Evolutionary conservation across 306 rosid species (phyloP), one percentile per base, ranked within the genome.

Genomic region (Pachyrhizus erosus): DNA sequence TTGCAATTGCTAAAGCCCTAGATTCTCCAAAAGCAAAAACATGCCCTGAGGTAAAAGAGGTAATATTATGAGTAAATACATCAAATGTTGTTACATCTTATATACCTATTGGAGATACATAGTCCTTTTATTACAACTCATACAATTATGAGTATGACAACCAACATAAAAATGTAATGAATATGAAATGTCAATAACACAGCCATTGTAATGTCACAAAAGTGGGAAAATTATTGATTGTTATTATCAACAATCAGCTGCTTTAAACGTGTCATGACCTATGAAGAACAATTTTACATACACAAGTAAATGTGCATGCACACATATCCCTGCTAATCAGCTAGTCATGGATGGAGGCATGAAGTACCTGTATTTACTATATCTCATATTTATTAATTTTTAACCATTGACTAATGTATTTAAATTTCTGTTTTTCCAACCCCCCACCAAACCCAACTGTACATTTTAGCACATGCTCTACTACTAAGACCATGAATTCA

Each of bases 11-110:
- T 84, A 96, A 80, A 86, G 92, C 90, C 85, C 98, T 88, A 20
- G 98, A 92, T 86, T 96, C 99, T 76, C 99, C 99, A 84, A 96
- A 96, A 76, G 99, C 98, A 83, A 96, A 96, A 87, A 96, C 96
- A 83, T 96, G 99, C 66, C 99, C 99, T 96, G 90, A 78, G 70
- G 84, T 40, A 82, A 69, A 75, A 80, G 52, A 78, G 76, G 21
- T 21, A 40, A 17, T 21, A 69, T 70, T 43, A 43, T 23, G 23
- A 70, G 75, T 24, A 23, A 42, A 18, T 70, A 43, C 20, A 13
- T 43, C 39, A 69, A 69, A 43, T 15, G 13, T 21, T 24, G 40
- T 14, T 23, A 24, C 45, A 51, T 20, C 18, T 23, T 10, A 76
- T 29, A 46, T 46, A 46, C 71, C 61, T 31, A 20, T 27, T 11